Conservation (phyloP, 345 rosid genomes). For the Boechera retrofracta region DNA sequence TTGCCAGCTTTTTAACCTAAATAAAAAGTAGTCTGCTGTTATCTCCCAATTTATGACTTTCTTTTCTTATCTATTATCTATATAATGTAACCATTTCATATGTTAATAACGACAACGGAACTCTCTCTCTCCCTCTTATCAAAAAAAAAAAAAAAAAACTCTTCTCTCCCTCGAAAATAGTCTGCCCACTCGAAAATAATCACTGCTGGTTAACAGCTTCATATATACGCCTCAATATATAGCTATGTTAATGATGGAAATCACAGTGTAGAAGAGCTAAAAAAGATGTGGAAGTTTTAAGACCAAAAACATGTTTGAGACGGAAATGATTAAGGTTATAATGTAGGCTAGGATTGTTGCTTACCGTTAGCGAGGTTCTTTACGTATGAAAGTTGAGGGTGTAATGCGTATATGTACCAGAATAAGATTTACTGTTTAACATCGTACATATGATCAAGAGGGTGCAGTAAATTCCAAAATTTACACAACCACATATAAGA, state of each 20-base stretch:
- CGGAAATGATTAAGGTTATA: background rate
- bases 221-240: background rate
- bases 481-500: background rate
- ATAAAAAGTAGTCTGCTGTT: slow-evolving; percentile 12
- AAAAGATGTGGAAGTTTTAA: background rate
- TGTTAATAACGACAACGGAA: background rate
- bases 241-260: background rate
- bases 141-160: no score
- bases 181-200: background rate
- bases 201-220: background rate
- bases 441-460: background rate
- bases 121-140: background rate
- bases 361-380: background rate
- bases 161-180: background rate
- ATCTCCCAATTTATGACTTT: slow-evolving; percentile 16
- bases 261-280: background rate
- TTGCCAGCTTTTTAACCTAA: slow-evolving; percentile 32
- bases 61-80: slow-evolving; percentile 19
- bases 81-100: slow-evolving; percentile 21
- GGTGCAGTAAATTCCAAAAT: background rate
- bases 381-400: background rate
- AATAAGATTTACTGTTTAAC: background rate
- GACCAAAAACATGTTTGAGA: background rate
- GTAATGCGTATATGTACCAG: background rate
- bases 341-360: no score